Conservation (phyloP, 2,329 filamentous ascomycete species). For the Dothideomycetidae sp. region DNA sequence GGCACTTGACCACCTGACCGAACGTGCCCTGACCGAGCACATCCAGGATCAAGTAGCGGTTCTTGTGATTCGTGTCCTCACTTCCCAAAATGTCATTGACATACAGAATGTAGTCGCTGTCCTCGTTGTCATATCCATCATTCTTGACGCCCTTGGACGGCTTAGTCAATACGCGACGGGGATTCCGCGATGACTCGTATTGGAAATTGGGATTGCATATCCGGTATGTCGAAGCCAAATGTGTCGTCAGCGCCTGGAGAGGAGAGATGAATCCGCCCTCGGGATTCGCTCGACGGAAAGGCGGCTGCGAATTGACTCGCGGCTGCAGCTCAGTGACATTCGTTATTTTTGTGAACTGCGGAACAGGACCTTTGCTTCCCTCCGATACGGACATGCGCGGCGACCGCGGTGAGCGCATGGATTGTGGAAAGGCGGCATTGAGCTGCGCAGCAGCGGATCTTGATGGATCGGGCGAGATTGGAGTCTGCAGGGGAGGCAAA, state of each 20-base stretch:
- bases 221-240: slow-evolving; percentile 87
- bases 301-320: slow-evolving; percentile 72
- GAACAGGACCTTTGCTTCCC: slow-evolving; percentile 53
- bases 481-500: slow-evolving; percentile 60
- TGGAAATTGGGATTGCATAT: slow-evolving; percentile 98
- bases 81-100: slow-evolving; percentile 97
- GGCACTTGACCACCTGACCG: slow-evolving; percentile 96
- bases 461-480: slow-evolving; percentile 54
- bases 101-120: slow-evolving; percentile 97
- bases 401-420: slow-evolving; percentile 28
- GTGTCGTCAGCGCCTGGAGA: slow-evolving; percentile 84
- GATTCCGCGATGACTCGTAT: slow-evolving; percentile 95
- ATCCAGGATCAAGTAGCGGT: slow-evolving; percentile 91
- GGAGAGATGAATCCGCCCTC: slow-evolving; percentile 98
- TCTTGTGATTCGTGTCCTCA: slow-evolving; percentile 97
- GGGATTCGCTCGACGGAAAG: slow-evolving; percentile 84
- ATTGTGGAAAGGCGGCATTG: slow-evolving; percentile 49
- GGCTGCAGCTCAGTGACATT: slow-evolving; percentile 62
- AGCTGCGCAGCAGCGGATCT: slow-evolving; percentile 55
- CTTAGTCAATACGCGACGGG: slow-evolving; percentile 87
- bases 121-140: slow-evolving; percentile 96
- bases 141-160: slow-evolving; percentile 98
- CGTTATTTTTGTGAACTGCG: slow-evolving; percentile 71
- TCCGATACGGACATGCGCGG: slow-evolving; percentile 27
- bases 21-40: slow-evolving; percentile 96